phyloP scores from a whole-genome alignment of 2,329 filamentous ascomycete genomes.

The Didymella keratinophila region DNA sequence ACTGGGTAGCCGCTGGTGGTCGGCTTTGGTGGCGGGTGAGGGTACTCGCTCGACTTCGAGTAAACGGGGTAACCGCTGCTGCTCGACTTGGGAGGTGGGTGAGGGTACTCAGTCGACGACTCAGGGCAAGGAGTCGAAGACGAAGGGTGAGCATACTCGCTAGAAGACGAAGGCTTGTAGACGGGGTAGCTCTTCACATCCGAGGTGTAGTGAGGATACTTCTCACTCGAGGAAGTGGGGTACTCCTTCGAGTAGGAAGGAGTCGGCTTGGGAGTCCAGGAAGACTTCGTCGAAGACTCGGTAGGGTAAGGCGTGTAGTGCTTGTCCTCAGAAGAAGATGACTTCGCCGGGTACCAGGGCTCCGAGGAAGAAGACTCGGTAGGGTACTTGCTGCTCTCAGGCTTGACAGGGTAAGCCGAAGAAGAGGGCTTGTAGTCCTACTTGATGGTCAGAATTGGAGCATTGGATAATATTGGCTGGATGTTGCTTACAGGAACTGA shows the following conservation, averaged over 20 bases:
- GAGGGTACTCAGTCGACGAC: constrained; percentile 6
- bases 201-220: constrained; percentile 1
- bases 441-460: background rate
- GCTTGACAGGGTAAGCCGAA: background rate
- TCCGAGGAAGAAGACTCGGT: background rate
- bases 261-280: background rate
- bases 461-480: background rate
- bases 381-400: constrained; percentile 2
- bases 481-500: constrained; percentile 9
- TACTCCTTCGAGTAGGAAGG: background rate
- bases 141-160: background rate
- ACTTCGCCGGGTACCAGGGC: background rate
- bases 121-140: constrained; percentile 5
- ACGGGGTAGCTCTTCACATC: constrained; percentile 4
- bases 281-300: background rate
- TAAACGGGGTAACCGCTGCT: no score
- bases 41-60: background rate
- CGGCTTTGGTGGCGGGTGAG: no score
- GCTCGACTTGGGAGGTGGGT: background rate
- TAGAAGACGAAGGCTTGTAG: background rate
- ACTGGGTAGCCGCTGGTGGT: background rate
- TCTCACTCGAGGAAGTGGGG: background rate
- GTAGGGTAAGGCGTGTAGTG: constrained; percentile 5
- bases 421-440: constrained; percentile 9
- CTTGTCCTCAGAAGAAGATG: constrained; percentile 2